Percentiles rank a stretch among this genome's conserved stretches.
Conservation (phyloP, 192 early-diverging fungal species). For the Coemansia sp. region DNA sequence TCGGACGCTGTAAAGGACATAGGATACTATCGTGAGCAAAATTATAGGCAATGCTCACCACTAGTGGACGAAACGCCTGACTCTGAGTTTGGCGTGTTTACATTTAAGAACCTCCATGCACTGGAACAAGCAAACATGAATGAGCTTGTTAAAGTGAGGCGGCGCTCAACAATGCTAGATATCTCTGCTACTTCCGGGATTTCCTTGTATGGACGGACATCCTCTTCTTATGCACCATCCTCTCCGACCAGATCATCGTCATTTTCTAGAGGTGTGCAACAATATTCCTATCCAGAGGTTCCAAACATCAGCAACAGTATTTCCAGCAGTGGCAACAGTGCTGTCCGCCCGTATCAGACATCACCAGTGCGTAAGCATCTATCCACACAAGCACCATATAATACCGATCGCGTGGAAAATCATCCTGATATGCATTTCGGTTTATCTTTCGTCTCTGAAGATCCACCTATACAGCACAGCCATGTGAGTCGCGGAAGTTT, state of each 20-base stretch:
- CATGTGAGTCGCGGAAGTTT: conserved; percentile 32
- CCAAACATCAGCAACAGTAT: neutral
- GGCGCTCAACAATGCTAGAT: conserved; percentile 45
- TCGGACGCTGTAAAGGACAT: neutral
- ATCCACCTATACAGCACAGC: conserved; percentile 2
- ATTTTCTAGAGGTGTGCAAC: neutral
- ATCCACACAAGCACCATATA: neutral
- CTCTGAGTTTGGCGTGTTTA: conserved; percentile 83
- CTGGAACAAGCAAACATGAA: conserved; percentile 91
- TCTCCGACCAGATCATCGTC: neutral
- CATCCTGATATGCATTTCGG: neutral
- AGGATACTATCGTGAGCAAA: neutral
- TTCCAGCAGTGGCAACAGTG: conserved; percentile 3
- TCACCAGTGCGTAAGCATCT: neutral
- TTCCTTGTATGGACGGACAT: neutral
- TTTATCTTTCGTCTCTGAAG: neutral
- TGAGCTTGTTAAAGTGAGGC: conserved; percentile 74
- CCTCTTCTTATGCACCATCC: conserved; percentile 8
- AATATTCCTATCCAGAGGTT: neutral
- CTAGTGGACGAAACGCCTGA: conserved; percentile 18
- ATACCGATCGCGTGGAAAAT: neutral
- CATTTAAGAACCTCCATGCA: conserved; percentile 85
- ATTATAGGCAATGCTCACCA: conserved; percentile 2
- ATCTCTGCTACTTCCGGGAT: conserved; percentile 2
- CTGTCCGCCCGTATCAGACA: conserved; percentile 1